phyloP scores from a whole-genome alignment of 2,329 filamentous ascomycete genomes.

The Ophiocordyceps camponoti-leonardi region DNA sequence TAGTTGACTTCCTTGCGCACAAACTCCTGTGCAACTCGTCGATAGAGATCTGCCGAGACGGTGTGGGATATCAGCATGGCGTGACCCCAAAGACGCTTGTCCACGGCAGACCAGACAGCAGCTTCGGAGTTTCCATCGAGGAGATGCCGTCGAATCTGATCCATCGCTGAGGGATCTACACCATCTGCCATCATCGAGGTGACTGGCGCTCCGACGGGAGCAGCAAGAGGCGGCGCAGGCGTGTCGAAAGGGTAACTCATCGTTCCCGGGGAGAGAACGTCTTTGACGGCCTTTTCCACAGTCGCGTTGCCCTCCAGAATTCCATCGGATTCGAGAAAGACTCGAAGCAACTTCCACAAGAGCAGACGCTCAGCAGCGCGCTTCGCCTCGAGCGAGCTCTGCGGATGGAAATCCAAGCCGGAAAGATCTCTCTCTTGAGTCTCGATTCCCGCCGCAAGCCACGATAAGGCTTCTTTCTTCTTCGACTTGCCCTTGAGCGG shows the following conservation, averaged over 20 bases:
- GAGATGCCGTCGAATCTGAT: slow-evolving; percentile 56
- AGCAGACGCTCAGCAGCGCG: slow-evolving; percentile 63
- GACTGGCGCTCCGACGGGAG: slow-evolving; percentile 9
- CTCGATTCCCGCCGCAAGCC: slow-evolving; percentile 66
- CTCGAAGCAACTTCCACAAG: slow-evolving; percentile 70
- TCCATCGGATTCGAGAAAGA: slow-evolving; percentile 80
- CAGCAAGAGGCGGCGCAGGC: slow-evolving; percentile 8
- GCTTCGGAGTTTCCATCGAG: slow-evolving; percentile 73
- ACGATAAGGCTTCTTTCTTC: slow-evolving; percentile 80
- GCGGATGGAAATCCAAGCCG: slow-evolving; percentile 29
- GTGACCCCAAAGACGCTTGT: slow-evolving; percentile 90
- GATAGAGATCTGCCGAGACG: slow-evolving; percentile 70
- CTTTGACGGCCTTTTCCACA: slow-evolving; percentile 58
- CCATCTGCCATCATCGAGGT: slow-evolving; percentile 40
- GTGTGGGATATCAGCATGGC: slow-evolving; percentile 75
- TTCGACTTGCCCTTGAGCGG: slow-evolving; percentile 79
- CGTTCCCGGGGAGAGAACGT: slow-evolving; percentile 48
- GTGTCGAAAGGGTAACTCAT: slow-evolving; percentile 9
- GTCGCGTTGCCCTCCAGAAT: slow-evolving; percentile 53
- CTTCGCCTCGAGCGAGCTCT: slow-evolving; percentile 44
- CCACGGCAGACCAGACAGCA: slow-evolving; percentile 83
- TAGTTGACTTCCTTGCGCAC: slow-evolving; percentile 87
- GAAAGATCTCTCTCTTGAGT: slow-evolving; percentile 44
- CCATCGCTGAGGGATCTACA: slow-evolving; percentile 50
- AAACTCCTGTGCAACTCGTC: slow-evolving; percentile 88